Base-by-base conservation (phyloP, 495 filamentous ascomycete genomes). In the Neurospora africana region DNA sequence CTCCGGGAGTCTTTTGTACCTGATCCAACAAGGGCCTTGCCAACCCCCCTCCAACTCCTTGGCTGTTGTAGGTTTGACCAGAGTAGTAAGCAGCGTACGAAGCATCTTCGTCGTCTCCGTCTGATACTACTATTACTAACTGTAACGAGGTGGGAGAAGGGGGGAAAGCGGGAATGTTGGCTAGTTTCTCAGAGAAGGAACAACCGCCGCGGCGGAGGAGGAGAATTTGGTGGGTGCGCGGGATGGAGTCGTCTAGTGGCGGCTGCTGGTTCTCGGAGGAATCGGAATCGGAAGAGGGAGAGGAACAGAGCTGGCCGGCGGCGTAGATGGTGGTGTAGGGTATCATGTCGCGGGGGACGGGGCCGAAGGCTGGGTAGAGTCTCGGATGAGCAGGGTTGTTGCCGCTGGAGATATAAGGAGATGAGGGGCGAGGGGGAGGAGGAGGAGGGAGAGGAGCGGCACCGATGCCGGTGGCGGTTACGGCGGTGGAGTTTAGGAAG, bases 121-220 rank as follows among this genome's bases (percentile, higher is more conserved):
- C 89, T 5, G 91, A 93, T 5, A 98, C 89, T 0, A 98, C 80
- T 27, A 99, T 82, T 9, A 98, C 92, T 9, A 99, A 85, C 79
- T 97, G 92, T 11, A 97, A 81, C 0, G 88, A 82, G 15, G 69
- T 71, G 3, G 85, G 78, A 0, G 83, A 84, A 0, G 92, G 91
- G 15, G 89, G 82, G 78, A 88, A 93, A 11, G 89, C 87, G 15
- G 95, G 93, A 43, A 99, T 93, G 74, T 92, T 94, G 33, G 85
- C 84, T 0, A 98, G 83, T 77, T 99, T 99, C 39, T 91, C 84
- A 8, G 86, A 87, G 81, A 98, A 98, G 44, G 84, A 91, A 82
- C 95, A 99, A 4, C 88, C 90, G 23, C 95, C 95, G 27, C 95
- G 91, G 39, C 88, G 90, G 72, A 98, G 86, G 35, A 98, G 87